Conservation (phyloP, 192 early-diverging fungal genomes). For the Rhizoclosmatium sp. region DNA sequence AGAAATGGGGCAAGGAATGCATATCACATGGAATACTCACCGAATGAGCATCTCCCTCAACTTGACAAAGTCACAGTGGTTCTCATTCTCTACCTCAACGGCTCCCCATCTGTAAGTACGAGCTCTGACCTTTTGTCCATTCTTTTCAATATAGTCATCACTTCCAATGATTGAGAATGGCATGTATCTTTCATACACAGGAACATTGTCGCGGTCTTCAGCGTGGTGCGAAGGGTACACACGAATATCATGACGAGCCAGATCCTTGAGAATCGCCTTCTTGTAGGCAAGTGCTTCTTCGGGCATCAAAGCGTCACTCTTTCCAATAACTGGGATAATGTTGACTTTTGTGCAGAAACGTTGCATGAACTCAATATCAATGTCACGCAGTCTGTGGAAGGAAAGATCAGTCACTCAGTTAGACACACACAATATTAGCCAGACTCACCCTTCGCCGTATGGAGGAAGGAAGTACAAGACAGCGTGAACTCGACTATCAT, state of each 20-base stretch:
- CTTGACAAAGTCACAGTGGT: constrained; percentile 94
- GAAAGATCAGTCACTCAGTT: background rate
- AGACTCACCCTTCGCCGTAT: constrained; percentile 73
- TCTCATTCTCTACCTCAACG: constrained; percentile 92
- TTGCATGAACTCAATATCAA: constrained; percentile 88
- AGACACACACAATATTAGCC: background rate
- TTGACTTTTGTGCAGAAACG: constrained; percentile 88
- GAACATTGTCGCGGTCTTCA: constrained; percentile 69
- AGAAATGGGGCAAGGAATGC: constrained; percentile 39
- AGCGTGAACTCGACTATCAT: constrained; percentile 92
- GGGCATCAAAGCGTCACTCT: constrained; percentile 87
- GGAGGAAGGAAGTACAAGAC: constrained; percentile 96
- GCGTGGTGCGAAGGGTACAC: constrained; percentile 70
- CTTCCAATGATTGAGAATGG: constrained; percentile 97
- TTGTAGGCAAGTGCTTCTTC: constrained; percentile 85
- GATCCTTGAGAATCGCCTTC: constrained; percentile 72
- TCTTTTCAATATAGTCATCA: constrained; percentile 82
- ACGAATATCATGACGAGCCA: constrained; percentile 65
- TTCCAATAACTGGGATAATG: constrained; percentile 90
- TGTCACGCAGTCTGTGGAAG: constrained; percentile 39
- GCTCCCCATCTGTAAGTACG: constrained; percentile 93
- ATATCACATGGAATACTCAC: background rate
- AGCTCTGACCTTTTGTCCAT: constrained; percentile 83
- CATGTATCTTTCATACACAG: constrained; percentile 65
- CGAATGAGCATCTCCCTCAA: constrained; percentile 63